Conservation (phyloP, 2,329 filamentous ascomycete species). For the Sporothrix pseudoabietina region DNA sequence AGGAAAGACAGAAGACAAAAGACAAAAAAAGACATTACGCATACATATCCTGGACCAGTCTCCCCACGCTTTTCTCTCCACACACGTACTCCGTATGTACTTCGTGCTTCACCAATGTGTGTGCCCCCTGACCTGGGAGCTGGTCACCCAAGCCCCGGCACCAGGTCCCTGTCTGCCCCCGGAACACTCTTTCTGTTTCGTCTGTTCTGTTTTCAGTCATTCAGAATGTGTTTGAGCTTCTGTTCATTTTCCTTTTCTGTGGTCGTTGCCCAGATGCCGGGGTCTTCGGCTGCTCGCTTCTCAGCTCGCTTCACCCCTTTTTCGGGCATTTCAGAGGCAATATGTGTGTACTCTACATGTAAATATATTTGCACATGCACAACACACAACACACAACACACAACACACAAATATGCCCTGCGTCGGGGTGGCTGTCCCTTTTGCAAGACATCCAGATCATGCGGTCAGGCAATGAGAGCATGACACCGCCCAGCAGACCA, state of each 20-base stretch:
- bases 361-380: constrained; percentile 12
- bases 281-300: constrained; percentile 12
- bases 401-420: constrained; percentile 1
- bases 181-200: neutral
- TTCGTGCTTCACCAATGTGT: neutral
- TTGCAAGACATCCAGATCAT: constrained; percentile 4
- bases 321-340: constrained; percentile 15
- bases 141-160: neutral
- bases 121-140: neutral
- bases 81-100: too few species aligned
- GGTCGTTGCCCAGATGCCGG: neutral
- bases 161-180: constrained; percentile 12
- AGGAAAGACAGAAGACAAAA: neutral
- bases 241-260: neutral
- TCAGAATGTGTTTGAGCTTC: neutral
- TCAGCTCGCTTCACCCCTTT: constrained; percentile 22
- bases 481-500: constrained; percentile 11
- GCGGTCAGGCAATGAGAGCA: neutral
- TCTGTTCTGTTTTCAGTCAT: constrained; percentile 12
- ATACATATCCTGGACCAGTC: neutral
- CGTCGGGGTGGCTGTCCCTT: neutral
- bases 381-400: constrained; percentile 10
- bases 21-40: neutral
- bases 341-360: neutral
- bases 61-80: constrained; percentile 22